Evolutionary conservation across 192 early-diverging fungal genomes (phyloP).

Genomic region (Backusella parvicylindrica): DNA sequence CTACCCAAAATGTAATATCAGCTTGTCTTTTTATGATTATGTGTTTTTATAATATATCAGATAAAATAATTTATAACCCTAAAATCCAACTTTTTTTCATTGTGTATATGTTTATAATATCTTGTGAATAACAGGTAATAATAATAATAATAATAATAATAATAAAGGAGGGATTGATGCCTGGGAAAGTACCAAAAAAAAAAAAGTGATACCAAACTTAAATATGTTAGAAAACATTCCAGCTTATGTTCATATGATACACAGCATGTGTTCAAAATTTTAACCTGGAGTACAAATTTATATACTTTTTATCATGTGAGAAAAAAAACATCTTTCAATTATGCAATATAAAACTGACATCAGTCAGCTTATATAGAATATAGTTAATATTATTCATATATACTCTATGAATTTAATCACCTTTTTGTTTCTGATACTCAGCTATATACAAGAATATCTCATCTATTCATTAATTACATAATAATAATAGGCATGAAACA

Average conservation of each 20-base stretch:
- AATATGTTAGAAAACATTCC: constrained; percentile 1
- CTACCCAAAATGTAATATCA: neutral
- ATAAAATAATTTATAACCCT: constrained; percentile 1
- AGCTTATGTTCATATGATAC: neutral
- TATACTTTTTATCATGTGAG: neutral
- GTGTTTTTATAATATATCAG: neutral
- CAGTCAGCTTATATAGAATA: neutral
- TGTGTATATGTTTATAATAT: neutral
- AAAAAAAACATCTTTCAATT: neutral
- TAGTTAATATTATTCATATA: too few relatives aligned
- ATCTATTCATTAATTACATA: neutral
- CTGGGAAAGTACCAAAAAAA: neutral
- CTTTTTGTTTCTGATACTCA: neutral
- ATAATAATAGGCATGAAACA: neutral
- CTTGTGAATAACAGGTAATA: neutral
- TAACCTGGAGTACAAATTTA: neutral
- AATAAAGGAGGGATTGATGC: neutral
- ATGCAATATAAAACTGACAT: neutral
- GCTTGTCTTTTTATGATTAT: neutral
- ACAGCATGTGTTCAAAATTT: neutral
- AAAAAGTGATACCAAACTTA: neutral
- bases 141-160: too few relatives aligned
- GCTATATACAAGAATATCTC: too few relatives aligned
- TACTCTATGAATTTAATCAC: neutral
- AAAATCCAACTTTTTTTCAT: neutral